phyloP scores from a whole-genome alignment of 352 stramenopile genomes.

The Phytopythium ostracodes region DNA sequence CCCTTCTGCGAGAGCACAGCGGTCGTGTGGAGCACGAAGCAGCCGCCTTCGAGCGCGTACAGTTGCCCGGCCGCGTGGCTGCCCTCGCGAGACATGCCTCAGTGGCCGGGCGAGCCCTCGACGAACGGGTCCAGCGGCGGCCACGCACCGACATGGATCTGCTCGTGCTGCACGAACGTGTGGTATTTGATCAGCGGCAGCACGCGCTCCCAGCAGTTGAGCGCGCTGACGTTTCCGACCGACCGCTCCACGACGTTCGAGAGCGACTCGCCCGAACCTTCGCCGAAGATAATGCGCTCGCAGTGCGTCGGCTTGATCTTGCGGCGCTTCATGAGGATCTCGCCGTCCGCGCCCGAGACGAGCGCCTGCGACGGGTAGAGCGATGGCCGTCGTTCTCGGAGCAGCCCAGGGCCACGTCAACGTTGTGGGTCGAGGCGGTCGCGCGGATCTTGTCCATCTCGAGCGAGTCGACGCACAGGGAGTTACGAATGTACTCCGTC shows the following conservation, averaged over 20 bases:
- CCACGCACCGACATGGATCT: slow-evolving; percentile 19
- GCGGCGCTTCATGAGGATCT: slow-evolving; percentile 21
- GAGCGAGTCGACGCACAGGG: slow-evolving; percentile 13
- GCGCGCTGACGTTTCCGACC: slow-evolving; percentile 16
- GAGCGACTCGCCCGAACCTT: slow-evolving; percentile 15
- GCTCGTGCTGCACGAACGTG: slow-evolving; percentile 17
- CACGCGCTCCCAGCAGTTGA: slow-evolving; percentile 20
- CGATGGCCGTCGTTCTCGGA: slow-evolving; percentile 28
- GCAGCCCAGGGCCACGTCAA: slow-evolving; percentile 23
- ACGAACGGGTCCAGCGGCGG: slow-evolving; percentile 18
- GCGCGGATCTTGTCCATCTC: slow-evolving; percentile 23
- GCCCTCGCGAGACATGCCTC: slow-evolving; percentile 17
- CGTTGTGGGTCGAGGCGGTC: slow-evolving; percentile 15
- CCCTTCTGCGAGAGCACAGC: slow-evolving; percentile 11
- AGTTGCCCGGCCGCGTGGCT: slow-evolving; percentile 8
- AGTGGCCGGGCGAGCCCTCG: slow-evolving; percentile 14
- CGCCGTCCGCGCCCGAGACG: slow-evolving; percentile 14
- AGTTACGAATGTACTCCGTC: slow-evolving; percentile 17
- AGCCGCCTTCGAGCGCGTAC: slow-evolving; percentile 17
- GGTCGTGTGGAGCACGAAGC: slow-evolving; percentile 16
- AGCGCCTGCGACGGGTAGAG: slow-evolving; percentile 21
- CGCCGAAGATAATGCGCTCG: slow-evolving; percentile 18
- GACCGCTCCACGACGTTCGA: slow-evolving; percentile 21
- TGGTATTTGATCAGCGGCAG: slow-evolving; percentile 24
- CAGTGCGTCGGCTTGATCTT: slow-evolving; percentile 25